These are phyloP conservation scores for Candida ulmi DNA, from an alignment of 805 yeast species.

Conservation along the genomic window DNA sequence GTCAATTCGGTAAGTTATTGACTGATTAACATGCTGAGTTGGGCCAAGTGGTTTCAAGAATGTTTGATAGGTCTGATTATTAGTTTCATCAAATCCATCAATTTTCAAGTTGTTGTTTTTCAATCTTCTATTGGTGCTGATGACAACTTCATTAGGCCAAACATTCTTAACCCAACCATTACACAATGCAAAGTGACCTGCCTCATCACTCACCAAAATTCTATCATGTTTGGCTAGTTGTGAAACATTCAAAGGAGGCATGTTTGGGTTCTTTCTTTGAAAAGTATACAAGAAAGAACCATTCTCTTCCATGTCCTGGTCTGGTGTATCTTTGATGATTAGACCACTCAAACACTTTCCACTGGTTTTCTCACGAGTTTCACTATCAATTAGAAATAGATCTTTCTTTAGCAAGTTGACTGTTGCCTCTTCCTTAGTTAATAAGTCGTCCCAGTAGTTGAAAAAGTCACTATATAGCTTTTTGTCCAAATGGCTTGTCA, in stretches of 20 bases:
- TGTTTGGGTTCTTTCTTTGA: constrained; percentile 26
- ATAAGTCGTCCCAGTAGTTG: constrained; percentile 64
- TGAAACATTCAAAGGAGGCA: constrained; percentile 25
- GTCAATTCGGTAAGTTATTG: constrained; percentile 58
- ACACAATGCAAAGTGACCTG: constrained; percentile 70
- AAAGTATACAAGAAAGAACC: constrained; percentile 43
- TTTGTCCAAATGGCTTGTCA: constrained; percentile 46
- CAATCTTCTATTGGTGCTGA: constrained; percentile 52
- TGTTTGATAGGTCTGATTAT: constrained; percentile 48
- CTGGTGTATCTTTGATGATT: constrained; percentile 28
- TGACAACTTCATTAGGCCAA: constrained; percentile 34
- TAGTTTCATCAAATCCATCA: constrained; percentile 34
- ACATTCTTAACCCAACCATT: constrained; percentile 50
- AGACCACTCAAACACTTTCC: constrained; percentile 58
- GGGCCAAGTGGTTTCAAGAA: constrained; percentile 29
- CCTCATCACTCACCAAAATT: constrained; percentile 72
- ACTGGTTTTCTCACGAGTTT: constrained; percentile 51
- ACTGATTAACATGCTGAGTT: constrained; percentile 4
- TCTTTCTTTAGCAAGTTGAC: constrained; percentile 48
- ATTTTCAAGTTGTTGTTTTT: constrained; percentile 27
- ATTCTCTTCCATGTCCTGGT: constrained; percentile 15
- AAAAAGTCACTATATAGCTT: constrained; percentile 49
- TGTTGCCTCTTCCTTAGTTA: constrained; percentile 70
- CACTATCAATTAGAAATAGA: constrained; percentile 48
- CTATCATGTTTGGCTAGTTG: constrained; percentile 57